A percentile compares a stretch with the other conserved stretches of the same genome.
Evolutionary conservation across 164 flowering plant genomes (phyloP).

Genomic region (Annona squamosa): DNA sequence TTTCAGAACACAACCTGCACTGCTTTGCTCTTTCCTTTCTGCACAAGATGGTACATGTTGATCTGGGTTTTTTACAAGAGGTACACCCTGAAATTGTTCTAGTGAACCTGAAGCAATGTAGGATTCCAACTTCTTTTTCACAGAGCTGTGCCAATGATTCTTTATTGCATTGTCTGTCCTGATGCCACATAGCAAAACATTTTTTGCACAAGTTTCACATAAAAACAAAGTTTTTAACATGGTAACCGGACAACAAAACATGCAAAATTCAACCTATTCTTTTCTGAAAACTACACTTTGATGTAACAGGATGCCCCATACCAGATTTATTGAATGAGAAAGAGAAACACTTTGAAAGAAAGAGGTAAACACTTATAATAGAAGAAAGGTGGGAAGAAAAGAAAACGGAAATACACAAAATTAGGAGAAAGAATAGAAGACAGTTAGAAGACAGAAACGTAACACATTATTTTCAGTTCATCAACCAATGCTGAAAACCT

Average conservation of each 20-base stretch:
- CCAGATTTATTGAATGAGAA: no score
- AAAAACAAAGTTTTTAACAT: neutral
- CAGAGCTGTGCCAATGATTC: conserved; percentile 97
- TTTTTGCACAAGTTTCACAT: neutral
- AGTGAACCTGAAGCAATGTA: conserved; percentile 77
- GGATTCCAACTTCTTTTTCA: conserved; percentile 83
- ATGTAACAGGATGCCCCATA: no score
- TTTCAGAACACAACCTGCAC: conserved; percentile 40
- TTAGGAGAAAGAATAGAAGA: no score
- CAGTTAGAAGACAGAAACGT: no score
- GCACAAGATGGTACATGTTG: conserved; percentile 43
- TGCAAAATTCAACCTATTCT: neutral
- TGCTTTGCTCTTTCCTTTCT: conserved; percentile 34
- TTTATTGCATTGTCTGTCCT: conserved; percentile 97
- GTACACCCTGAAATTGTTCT: conserved; percentile 47
- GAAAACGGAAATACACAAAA: no score
- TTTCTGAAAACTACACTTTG: no score
- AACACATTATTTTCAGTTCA: no score
- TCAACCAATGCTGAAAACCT: no score
- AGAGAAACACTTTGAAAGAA: no score
- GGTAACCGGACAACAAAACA: neutral
- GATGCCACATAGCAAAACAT: conserved; percentile 19
- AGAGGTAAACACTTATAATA: no score
- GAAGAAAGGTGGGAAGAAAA: no score
- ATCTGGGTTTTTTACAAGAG: conserved; percentile 35